Evolutionary conservation across 805 yeast species (phyloP), one percentile per base, ranked within the genome.

Genomic region (Naumovozyma dairenensis): DNA sequence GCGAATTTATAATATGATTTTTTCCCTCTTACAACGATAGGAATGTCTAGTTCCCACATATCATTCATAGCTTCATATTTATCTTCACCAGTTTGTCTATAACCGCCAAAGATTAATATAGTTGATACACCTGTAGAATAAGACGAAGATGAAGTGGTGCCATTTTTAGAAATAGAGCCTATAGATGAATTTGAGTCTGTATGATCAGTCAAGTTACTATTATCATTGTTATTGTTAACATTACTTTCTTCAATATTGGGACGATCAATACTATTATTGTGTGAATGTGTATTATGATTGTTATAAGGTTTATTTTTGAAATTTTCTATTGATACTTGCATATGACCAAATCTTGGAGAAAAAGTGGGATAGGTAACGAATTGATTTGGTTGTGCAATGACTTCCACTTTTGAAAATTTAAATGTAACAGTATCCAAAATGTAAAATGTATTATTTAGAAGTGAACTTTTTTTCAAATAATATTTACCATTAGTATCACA

Each of bases 361-460:
- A 60, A 49, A 1, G 57, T 46, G 9, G 66, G 63, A 22, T 43
- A 49, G 17, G 43, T 44, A 10, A 50, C 48, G 20, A 44, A 38
- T 21, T 50, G 40, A 21, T 55, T 57, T 3, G 63, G 58, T 28
- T 57, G 57, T 0, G 62, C 60, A 3, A 48, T 47, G 4, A 62
- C 39, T 21, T 61, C 61, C 16, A 76, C 56, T 43, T 69, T 69
- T 15, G 66, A 57, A 48, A 78, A 80, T 16, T 54, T 63, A 31
- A 64, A 57, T 0, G 72, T 65, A 6, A 59, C 43, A 0, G 63
- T 57, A 53, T 81, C 85, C 20, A 80, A 57, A n/a, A 79, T 57
- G 60, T 71, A 80, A 0, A 72, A 77, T 27, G 66, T 60, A 33
- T 66, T 66, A 48, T 74, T 77, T 36, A 78, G 44, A 5, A 54